Percentiles rank a stretch among this genome's conserved stretches.
Evolutionary conservation across 179 eudicot species (phyloP).

Genomic region (Gypsophila paniculata): DNA sequence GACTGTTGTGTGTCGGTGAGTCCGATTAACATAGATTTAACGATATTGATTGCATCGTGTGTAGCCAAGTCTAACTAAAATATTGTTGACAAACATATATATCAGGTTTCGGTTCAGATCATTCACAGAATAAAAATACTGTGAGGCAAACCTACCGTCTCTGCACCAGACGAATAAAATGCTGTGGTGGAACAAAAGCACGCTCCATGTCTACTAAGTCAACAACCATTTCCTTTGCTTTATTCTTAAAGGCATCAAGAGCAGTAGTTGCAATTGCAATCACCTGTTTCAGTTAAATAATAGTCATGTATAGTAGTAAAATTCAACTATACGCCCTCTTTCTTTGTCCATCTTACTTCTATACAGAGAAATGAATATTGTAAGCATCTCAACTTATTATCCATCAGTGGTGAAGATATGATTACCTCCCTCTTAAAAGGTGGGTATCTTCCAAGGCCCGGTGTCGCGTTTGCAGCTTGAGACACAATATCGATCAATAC

Average conservation of each 20-base stretch:
- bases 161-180: conserved; percentile 98
- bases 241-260: conserved; percentile 79
- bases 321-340: background rate
- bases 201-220: conserved; percentile 99
- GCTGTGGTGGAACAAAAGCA: conserved; percentile 99
- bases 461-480: conserved; percentile 95
- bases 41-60: no score
- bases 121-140: background rate
- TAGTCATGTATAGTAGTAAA: background rate
- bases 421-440: conserved; percentile 96
- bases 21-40: no score
- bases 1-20: no score
- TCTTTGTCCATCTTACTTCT: background rate
- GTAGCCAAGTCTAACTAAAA: no score
- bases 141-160: conserved; percentile 58
- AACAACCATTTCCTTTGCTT: conserved; percentile 95
- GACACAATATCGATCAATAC: conserved; percentile 91
- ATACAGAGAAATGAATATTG: background rate
- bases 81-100: background rate
- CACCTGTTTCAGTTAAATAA: conserved; percentile 49
- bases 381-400: conserved; percentile 5
- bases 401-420: background rate
- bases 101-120: background rate
- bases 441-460: conserved; percentile 99
- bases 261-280: conserved; percentile 84